phyloP scores from a whole-genome alignment of 2,329 filamentous ascomycete genomes.

The Aspergillus ruber region DNA sequence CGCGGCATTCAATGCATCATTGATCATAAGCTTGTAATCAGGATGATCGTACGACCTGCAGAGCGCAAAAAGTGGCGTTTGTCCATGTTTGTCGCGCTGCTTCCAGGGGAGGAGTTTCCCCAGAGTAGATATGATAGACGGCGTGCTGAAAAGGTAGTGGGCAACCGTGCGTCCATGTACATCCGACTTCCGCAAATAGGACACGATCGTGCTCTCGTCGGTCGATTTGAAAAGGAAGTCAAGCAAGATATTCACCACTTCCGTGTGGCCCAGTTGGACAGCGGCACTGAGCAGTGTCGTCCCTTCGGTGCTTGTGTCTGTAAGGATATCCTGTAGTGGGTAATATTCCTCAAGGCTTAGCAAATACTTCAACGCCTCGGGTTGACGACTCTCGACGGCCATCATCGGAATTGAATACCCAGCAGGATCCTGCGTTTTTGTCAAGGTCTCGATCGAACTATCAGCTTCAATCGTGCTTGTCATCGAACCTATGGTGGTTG shows the following conservation, averaged over 20 bases:
- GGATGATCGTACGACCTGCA: constrained; percentile 93
- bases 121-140: constrained; percentile 68
- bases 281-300: constrained; percentile 86
- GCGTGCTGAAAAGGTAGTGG: constrained; percentile 95
- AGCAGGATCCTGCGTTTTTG: constrained; percentile 51
- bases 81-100: constrained; percentile 88
- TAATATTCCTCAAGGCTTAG: constrained; percentile 72
- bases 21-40: constrained; percentile 81
- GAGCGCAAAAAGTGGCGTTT: constrained; percentile 93
- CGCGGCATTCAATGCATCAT: constrained; percentile 69
- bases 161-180: constrained; percentile 79
- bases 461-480: constrained; percentile 74
- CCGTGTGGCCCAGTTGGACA: constrained; percentile 71
- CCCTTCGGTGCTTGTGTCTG: constrained; percentile 82
- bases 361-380: constrained; percentile 70
- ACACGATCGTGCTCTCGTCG: constrained; percentile 50
- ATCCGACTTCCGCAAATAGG: constrained; percentile 72
- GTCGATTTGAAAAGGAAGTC: constrained; percentile 59
- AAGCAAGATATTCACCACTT: constrained; percentile 69
- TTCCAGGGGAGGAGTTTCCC: constrained; percentile 78
- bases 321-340: constrained; percentile 61
- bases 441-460: constrained; percentile 65
- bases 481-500: constrained; percentile 69
- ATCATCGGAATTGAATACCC: constrained; percentile 88
- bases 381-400: constrained; percentile 67